These are phyloP conservation scores for Spirogloea muscicola DNA, from an alignment of 139 green algal genomes.

Conservation along the genomic window DNA sequence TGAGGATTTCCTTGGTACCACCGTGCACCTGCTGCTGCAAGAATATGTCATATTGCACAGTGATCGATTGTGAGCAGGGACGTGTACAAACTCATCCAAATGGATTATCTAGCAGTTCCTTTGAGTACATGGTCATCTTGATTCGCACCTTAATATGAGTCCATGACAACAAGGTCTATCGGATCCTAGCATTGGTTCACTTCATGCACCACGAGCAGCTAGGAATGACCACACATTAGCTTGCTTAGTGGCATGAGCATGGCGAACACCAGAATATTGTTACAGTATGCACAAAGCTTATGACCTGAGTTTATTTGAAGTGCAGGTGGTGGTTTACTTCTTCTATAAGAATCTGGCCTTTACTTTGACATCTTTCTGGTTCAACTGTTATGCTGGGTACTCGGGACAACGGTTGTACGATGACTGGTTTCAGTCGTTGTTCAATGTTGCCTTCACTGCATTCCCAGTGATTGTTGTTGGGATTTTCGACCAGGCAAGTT, in stretches of 20 bases:
- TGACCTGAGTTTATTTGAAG: too few relatives aligned
- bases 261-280: too few relatives aligned
- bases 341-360: conserved; percentile 99
- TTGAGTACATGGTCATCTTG: too few relatives aligned
- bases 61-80: neutral
- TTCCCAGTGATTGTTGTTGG: conserved; percentile 59
- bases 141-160: too few relatives aligned
- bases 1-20: too few relatives aligned
- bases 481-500: conserved; percentile 63
- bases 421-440: conserved; percentile 55
- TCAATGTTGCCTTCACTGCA: conserved; percentile 62
- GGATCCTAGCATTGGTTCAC: too few relatives aligned
- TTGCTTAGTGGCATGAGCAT: too few relatives aligned
- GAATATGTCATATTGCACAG: neutral
- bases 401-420: conserved; percentile 56
- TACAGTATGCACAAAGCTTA: too few relatives aligned
- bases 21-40: neutral
- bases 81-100: neutral
- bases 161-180: too few relatives aligned
- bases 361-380: conserved; percentile 68
- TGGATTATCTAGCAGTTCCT: too few relatives aligned
- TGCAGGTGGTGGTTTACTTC: conserved; percentile 76
- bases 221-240: too few relatives aligned
- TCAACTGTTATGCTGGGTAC: conserved; percentile 50
- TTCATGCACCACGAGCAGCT: too few relatives aligned